Base-by-base conservation (phyloP, 2,329 filamentous ascomycete species). In the Neocatenulostroma microsporum region DNA sequence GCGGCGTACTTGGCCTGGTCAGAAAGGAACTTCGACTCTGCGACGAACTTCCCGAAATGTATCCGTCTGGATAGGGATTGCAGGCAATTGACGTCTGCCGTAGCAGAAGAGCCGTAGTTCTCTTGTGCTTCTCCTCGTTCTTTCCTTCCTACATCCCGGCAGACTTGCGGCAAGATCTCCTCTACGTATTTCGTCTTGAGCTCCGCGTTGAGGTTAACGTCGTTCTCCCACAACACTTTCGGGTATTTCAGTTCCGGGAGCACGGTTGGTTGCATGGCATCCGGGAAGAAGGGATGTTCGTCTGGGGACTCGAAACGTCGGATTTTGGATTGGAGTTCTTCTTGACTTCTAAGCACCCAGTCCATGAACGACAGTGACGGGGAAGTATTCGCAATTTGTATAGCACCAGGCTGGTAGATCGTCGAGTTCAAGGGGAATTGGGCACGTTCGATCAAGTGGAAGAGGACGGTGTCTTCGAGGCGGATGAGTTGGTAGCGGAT, bases 21-120 rank as follows among this genome's bases (percentile, higher is more conserved):
- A 30, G 82, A 80, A 51, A 76, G 75, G 64, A 95, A 98, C 67
- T 98, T 98, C 41, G 82, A 80, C 71, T 98, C 91, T 28, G 91
- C 91, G 7, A 98, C 91, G 55, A 96, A 96, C 67, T 96, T 98
- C 50, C 91, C 91, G 66, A 94, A 98, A 64, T 98, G 91, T 50
- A 98, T 91, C 37, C 91, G 73, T 27, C 89, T 75, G 25, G 85
- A 93, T 30, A 98, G 67, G 3, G 91, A 84, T 68, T 98, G 91
- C 46, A 98, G 69, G 53, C 84, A 89, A 36, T 77, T 74, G 43
- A 98, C 91, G 63, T 98, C 91, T 58, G 83, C 87, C 1, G 86
- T 94, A 2, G 87, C 89, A 1, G 88, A 74, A 5, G 84, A 93
- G 12, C 91, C 91, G 66, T 96, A 98, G 66, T 98, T 95, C 64